A percentile compares a stretch with the other conserved stretches of the same genome.
phyloP scores from a whole-genome alignment of 805 yeast genomes.

The Maudiozyma barnettii region DNA sequence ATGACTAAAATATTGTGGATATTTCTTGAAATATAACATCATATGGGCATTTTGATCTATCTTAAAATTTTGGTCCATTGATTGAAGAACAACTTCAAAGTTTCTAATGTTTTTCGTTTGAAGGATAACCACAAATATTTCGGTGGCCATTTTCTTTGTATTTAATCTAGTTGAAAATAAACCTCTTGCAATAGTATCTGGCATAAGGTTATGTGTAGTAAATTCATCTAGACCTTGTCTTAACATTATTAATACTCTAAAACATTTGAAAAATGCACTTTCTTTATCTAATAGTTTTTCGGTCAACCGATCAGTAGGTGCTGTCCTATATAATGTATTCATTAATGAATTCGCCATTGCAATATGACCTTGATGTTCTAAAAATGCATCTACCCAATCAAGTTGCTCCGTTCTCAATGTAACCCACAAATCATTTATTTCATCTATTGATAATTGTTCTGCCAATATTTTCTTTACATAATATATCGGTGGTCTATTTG shows the following conservation, averaged over 20 bases:
- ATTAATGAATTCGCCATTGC: conserved; percentile 61
- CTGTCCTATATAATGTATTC: conserved; percentile 31
- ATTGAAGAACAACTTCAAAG: conserved; percentile 32
- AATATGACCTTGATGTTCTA: conserved; percentile 73
- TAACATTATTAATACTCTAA: conserved; percentile 41
- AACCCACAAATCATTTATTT: conserved; percentile 79
- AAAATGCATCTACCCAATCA: conserved; percentile 70
- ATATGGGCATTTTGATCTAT: conserved; percentile 22
- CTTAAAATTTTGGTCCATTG: conserved; percentile 30
- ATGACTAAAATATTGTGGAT: conserved; percentile 15
- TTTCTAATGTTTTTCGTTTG: conserved; percentile 38
- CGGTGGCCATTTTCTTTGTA: conserved; percentile 74
- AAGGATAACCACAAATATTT: conserved; percentile 52
- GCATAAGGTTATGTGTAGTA: conserved; percentile 30
- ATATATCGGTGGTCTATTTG: conserved; percentile 51
- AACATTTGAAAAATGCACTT: conserved; percentile 62
- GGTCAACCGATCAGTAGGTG: conserved; percentile 21
- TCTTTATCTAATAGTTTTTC: conserved; percentile 57
- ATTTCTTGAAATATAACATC: conserved; percentile 11
- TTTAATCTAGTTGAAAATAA: conserved; percentile 63
- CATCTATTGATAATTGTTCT: conserved; percentile 54
- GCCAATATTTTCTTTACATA: conserved; percentile 69
- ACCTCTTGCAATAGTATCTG: conserved; percentile 61
- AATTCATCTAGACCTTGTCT: conserved; percentile 23
- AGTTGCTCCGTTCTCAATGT: conserved; percentile 84